Evolutionary conservation across 176 grass and related monocot genomes (phyloP), one percentile per base, ranked within the genome.

Genomic region (Oryza meyeriana): DNA sequence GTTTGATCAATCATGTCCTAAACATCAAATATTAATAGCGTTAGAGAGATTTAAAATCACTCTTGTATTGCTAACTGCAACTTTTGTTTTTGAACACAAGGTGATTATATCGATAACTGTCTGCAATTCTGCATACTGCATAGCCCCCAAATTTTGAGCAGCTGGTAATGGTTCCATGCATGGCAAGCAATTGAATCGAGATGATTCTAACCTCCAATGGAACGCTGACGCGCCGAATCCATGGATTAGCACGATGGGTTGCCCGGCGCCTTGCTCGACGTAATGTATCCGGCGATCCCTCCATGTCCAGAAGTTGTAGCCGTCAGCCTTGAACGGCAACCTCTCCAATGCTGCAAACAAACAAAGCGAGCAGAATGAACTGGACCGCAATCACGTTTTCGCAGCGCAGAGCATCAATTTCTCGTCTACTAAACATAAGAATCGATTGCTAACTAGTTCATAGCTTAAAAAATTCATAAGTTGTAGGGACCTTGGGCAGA

Each of bases 291-390:
- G 85, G 72, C 81, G 95, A 0, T 90, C 95, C 75, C 77, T 89
- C 95, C 95, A 98, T 61, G 86, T 94, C 95, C 95, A 98, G 85
- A 93, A 98, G 76, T 84, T 93, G 88, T 98, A 95, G 22, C 95
- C 95, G 34, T 98, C 90, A 22, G 90, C 63, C 67, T 94, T 98
- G 87, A 90, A 98, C 55, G 92, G 92, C 86, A 98, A 35, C 64
- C 71, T 61, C 42, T 98, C 88, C 78, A 98, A 75, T 82, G 85
- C 94, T 97, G 48, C 36, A 67, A 39, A 55, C 50, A 67, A 66
- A 12, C 1, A 22, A 3, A 58, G n/a, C 12, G 3, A 34, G n/a
- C 41, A 75, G 22, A 59, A 59, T 6, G 73, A 45, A 50, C 63
- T 8, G n/a, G 48, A 67, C 63, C 0, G 65, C 65, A 68, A 27